Conservation (phyloP, 768 basidiomycete species). For the Russula dissimulans region DNA sequence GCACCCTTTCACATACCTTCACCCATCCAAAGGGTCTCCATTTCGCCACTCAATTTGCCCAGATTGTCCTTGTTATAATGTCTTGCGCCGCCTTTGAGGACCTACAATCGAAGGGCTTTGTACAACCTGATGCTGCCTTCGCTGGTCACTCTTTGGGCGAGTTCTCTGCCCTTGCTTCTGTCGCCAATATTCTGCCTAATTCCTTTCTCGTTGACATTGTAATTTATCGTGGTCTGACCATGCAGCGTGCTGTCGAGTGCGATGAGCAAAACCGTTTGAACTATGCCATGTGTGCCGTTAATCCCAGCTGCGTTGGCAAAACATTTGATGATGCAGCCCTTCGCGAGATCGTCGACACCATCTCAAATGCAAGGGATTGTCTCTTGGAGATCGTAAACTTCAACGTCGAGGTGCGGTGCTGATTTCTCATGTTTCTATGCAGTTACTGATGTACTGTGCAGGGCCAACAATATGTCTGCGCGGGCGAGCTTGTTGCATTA, state of each 20-base stretch:
- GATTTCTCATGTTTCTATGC: not conserved
- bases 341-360: slow-evolving; percentile 59
- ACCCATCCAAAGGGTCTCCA: slow-evolving; percentile 87
- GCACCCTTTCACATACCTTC: slow-evolving; percentile 97
- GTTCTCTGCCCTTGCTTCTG: slow-evolving; percentile 96
- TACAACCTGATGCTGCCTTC: slow-evolving; percentile 86
- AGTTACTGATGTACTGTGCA: slow-evolving; percentile 26
- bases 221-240: slow-evolving; percentile 99
- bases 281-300: slow-evolving; percentile 98
- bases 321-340: slow-evolving; percentile 70
- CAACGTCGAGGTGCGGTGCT: slow-evolving; percentile 69
- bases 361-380: slow-evolving; percentile 65
- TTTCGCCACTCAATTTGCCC: slow-evolving; percentile 97
- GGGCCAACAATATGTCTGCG: slow-evolving; percentile 20
- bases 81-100: slow-evolving; percentile 99
- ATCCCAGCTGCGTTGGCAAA: slow-evolving; percentile 88
- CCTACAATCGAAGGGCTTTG: slow-evolving; percentile 91
- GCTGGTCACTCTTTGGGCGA: slow-evolving; percentile 98
- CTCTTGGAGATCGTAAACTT: slow-evolving; percentile 97
- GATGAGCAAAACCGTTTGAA: slow-evolving; percentile 88
- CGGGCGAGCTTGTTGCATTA: no score
- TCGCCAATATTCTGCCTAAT: slow-evolving; percentile 93
- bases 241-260: slow-evolving; percentile 97
- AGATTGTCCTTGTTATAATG: slow-evolving; percentile 95
- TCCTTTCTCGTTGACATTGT: slow-evolving; percentile 97